A percentile compares a stretch with the other conserved stretches of the same genome.
phyloP scores from a whole-genome alignment of 257 asterid genomes.

The Solanum tacnaense region DNA sequence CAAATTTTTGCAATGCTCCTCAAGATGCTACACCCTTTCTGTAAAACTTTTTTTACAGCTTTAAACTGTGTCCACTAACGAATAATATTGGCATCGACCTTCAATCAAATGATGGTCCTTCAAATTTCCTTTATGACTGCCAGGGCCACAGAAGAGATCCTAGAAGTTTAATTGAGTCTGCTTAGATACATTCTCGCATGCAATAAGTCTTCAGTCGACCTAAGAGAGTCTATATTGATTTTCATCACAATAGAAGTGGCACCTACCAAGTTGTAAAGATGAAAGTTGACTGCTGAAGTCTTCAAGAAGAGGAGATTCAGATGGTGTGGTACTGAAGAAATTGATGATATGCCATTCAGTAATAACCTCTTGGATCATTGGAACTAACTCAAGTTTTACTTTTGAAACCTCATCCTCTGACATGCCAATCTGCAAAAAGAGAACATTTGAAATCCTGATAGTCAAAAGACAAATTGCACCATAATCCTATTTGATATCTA shows the following conservation, averaged over 20 bases:
- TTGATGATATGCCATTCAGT: constrained; percentile 87
- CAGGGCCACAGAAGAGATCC: not conserved
- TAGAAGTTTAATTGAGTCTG: not conserved
- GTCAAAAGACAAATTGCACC: not conserved
- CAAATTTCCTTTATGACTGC: not conserved
- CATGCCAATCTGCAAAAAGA: constrained; percentile 63
- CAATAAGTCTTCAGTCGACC: not conserved
- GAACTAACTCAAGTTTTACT: constrained; percentile 65
- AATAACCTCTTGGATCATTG: constrained; percentile 75
- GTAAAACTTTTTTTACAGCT: not conserved
- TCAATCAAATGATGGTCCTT: not conserved
- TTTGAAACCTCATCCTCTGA: constrained; percentile 62
- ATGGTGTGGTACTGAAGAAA: constrained; percentile 73
- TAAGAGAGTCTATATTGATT: not conserved
- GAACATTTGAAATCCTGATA: not conserved
- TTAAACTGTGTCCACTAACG: not conserved
- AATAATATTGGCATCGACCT: not conserved
- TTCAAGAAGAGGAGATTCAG: constrained; percentile 72
- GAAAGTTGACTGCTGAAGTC: constrained; percentile 88
- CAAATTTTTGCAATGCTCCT: not conserved
- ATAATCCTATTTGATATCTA: not conserved
- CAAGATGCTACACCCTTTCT: not conserved
- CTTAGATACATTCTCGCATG: not conserved
- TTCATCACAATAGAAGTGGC: not conserved
- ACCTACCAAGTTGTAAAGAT: constrained; percentile 79